phyloP scores from a whole-genome alignment of 2,329 filamentous ascomycete species.

The Cladophialophora exuberans region DNA sequence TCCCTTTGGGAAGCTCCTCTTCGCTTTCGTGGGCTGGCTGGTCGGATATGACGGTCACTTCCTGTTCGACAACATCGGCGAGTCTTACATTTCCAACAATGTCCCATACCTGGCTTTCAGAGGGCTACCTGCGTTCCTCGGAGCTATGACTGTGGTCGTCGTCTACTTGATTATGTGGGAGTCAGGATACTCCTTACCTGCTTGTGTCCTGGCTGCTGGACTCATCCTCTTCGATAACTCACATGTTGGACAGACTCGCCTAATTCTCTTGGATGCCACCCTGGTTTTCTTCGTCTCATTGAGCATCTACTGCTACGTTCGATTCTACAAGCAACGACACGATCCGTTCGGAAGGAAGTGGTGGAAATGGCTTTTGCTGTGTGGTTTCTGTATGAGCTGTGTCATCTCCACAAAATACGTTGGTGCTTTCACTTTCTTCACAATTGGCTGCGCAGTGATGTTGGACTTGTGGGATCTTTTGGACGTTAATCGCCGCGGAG shows the following conservation, averaged over 20 bases:
- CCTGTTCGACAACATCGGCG: slow-evolving; percentile 98
- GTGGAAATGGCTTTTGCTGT: slow-evolving; percentile 99
- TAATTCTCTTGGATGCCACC: slow-evolving; percentile 93
- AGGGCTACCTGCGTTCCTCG: slow-evolving; percentile 87
- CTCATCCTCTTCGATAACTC: slow-evolving; percentile 95
- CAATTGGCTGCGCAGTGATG: slow-evolving; percentile 88
- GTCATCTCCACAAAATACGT: slow-evolving; percentile 99
- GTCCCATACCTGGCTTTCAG: slow-evolving; percentile 97
- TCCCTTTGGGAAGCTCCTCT: slow-evolving; percentile 96
- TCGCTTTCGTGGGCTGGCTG: slow-evolving; percentile 95
- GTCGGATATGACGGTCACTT: slow-evolving; percentile 97
- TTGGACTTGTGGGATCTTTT: slow-evolving; percentile 96
- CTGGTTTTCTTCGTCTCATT: slow-evolving; percentile 95
- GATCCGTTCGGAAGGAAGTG: slow-evolving; percentile 90
- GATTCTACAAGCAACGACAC: slow-evolving; percentile 95
- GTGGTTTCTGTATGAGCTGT: slow-evolving; percentile 90
- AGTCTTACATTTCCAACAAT: slow-evolving; percentile 96
- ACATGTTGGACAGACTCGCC: slow-evolving; percentile 91
- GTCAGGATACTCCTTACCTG: slow-evolving; percentile 93
- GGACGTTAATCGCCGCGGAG: slow-evolving; percentile 81
- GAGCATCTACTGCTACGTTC: slow-evolving; percentile 90
- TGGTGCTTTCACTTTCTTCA: slow-evolving; percentile 93
- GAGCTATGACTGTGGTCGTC: slow-evolving; percentile 89
- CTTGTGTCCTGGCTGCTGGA: slow-evolving; percentile 81
- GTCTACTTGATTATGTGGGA: slow-evolving; percentile 99